These are phyloP conservation scores for Saxophila tyrrhenica DNA, from an alignment of 495 filamentous ascomycete genomes.

Conservation along the genomic window DNA sequence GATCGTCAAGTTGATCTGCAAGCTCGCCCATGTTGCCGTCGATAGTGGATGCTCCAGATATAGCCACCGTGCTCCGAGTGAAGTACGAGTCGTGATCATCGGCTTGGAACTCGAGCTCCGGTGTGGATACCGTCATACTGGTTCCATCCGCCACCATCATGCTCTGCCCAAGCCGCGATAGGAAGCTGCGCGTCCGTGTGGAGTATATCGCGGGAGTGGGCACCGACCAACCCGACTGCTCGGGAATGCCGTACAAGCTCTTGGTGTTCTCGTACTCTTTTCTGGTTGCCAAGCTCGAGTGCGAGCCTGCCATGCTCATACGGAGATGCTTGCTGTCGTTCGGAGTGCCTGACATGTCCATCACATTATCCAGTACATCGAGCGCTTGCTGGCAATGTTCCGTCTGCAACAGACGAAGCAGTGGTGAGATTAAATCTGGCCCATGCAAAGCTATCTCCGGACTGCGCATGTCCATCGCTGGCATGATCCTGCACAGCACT, in stretches of 20 bases:
- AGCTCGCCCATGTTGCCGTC: slow-evolving; percentile 75
- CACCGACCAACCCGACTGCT: slow-evolving; percentile 91
- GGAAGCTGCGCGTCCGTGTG: slow-evolving; percentile 70
- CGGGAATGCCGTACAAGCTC: slow-evolving; percentile 91
- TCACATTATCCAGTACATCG: slow-evolving; percentile 83
- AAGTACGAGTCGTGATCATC: slow-evolving; percentile 80
- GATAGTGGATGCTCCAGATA: slow-evolving; percentile 69
- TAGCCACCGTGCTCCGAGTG: slow-evolving; percentile 65
- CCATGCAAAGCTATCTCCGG: slow-evolving; percentile 82
- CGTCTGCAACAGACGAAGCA: slow-evolving; percentile 82
- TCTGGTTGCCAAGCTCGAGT: slow-evolving; percentile 61
- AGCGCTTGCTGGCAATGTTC: slow-evolving; percentile 87
- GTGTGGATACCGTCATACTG: slow-evolving; percentile 47
- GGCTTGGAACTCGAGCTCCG: slow-evolving; percentile 81
- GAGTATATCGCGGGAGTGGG: slow-evolving; percentile 86
- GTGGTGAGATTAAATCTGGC: slow-evolving; percentile 86
- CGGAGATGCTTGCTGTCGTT: slow-evolving; percentile 88
- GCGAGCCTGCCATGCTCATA: slow-evolving; percentile 87
- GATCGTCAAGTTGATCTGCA: slow-evolving; percentile 76
- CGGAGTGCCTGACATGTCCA: slow-evolving; percentile 83
- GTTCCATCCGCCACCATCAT: slow-evolving; percentile 50
- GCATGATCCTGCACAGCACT: slow-evolving; percentile 72
- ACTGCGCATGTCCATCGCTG: slow-evolving; percentile 87
- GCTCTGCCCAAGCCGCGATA: slow-evolving; percentile 94
- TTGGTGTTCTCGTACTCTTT: slow-evolving; percentile 93